A percentile compares a stretch with the other conserved stretches of the same genome.
Conservation (phyloP, 139 green algal species). For the Coccomyxa sp. region DNA sequence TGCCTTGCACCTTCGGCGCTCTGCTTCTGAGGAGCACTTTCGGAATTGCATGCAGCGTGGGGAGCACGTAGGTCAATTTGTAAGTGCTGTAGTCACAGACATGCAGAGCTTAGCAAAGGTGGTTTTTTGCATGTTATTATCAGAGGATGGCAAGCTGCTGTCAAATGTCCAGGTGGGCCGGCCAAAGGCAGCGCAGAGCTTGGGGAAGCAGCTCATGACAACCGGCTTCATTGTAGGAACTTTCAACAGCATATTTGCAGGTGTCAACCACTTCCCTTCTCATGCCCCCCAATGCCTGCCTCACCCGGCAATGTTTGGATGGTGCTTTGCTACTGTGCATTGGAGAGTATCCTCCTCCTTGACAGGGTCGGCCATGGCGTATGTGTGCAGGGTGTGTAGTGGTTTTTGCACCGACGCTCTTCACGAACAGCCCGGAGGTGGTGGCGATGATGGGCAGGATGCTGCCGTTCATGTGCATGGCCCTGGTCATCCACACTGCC, state of each 20-base stretch:
- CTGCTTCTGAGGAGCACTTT: background rate
- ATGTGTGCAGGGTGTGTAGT: background rate
- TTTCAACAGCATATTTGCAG: conserved; percentile 11
- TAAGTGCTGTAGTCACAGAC: background rate
- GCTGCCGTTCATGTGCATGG: conserved; percentile 9
- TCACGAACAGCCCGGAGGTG: conserved; percentile 23
- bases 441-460: background rate
- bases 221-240: conserved; percentile 12
- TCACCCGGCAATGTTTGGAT: no score
- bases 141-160: no score
- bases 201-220: conserved; percentile 15
- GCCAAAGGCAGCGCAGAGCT: background rate
- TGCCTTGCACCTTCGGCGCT: background rate
- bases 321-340: no score
- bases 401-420: conserved; percentile 4
- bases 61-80: background rate
- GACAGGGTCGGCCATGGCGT: no score
- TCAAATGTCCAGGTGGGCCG: background rate
- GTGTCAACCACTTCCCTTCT: background rate
- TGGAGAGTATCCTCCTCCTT: no score
- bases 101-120: background rate
- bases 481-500: conserved; percentile 27
- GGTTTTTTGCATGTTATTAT: background rate
- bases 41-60: background rate
- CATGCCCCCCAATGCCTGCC: no score